Evolutionary conservation across 1,139 yeast genomes (phyloP), one percentile per base, ranked within the genome.

Genomic region (Diutina ranongensis): DNA sequence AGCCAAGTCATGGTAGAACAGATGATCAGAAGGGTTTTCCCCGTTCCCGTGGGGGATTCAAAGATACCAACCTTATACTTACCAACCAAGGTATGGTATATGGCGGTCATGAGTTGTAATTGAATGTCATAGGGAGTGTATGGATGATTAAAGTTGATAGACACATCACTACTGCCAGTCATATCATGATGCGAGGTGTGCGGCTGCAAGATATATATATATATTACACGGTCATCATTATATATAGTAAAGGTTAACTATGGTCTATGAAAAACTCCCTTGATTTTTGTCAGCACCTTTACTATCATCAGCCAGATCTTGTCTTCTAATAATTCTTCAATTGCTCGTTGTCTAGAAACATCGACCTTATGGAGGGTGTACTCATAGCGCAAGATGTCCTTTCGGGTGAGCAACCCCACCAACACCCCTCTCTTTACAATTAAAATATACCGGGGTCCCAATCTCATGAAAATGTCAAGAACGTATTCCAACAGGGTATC

Each of bases 1-100:
- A 89, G 65, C 96, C 96, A 89, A 0, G 94, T 77, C 78, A 89
- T 73, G 0, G 94, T 68, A 0, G 95, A 78, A 57, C 97, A 92
- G 1, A 89, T 84, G 41, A 89, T 64, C 1, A 96, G 86, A 8
- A 89, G 65, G 0, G 97, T 88, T 61, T 89, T 89, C 3, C 97
- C 97, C 1, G 94, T 85, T 2, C 97, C 98, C 0, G 98, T 89
- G 0, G 98, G 97, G 51, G 94, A 83, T 59, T 89, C 97, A 56
- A 89, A 83, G 7, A 89, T 67, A 0, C 95, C 96, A 1, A 89
- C 67, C 57, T 83, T 85, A 58, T 71, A 78, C 27, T 69, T 68
- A 15, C 66, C 63, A 10, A 72, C 70, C 13, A 89, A 68, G 2
- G 87, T 73, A 22, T 74, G 75, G 56, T 83, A 83, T 19, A 92